A percentile compares a stretch with the other conserved stretches of the same genome.
Conservation (phyloP, 78 protist genomes). For the Dictyostelium intermedium region DNA sequence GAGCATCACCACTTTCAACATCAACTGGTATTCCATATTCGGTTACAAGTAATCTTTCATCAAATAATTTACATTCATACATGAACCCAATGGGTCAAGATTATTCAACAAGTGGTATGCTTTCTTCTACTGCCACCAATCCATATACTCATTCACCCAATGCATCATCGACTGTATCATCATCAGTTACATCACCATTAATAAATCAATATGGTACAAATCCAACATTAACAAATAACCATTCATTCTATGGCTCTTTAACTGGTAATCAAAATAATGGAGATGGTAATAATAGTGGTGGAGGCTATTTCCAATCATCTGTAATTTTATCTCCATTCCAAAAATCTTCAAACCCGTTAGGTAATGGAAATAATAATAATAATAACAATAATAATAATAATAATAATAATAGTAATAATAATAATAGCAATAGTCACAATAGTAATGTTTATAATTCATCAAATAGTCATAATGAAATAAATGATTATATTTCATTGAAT, state of each 20-base stretch:
- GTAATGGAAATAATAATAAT: background rate
- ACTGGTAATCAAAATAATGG: background rate
- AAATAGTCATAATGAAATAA: background rate
- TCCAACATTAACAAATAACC: background rate
- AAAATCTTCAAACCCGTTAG: background rate
- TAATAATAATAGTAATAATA: background rate
- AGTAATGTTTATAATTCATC: background rate
- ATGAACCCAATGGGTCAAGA: background rate
- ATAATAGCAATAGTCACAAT: background rate
- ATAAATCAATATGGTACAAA: background rate
- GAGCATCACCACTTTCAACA: background rate
- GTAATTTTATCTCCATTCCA: constrained; percentile 31
- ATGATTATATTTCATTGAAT: constrained; percentile 16
- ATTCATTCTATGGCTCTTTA: background rate
- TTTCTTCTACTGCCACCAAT: background rate
- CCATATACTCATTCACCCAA: background rate
- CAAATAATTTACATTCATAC: background rate
- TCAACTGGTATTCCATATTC: background rate
- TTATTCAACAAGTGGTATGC: background rate
- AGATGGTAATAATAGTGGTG: background rate
- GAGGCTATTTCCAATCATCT: constrained; percentile 5
- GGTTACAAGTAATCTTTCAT: background rate
- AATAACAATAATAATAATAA: background rate
- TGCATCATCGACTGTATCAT: background rate
- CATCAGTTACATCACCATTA: constrained; percentile 26